These are phyloP conservation scores for Trichoderma arundinaceum DNA, from an alignment of 2,329 filamentous ascomycete species.

Conservation along the genomic window DNA sequence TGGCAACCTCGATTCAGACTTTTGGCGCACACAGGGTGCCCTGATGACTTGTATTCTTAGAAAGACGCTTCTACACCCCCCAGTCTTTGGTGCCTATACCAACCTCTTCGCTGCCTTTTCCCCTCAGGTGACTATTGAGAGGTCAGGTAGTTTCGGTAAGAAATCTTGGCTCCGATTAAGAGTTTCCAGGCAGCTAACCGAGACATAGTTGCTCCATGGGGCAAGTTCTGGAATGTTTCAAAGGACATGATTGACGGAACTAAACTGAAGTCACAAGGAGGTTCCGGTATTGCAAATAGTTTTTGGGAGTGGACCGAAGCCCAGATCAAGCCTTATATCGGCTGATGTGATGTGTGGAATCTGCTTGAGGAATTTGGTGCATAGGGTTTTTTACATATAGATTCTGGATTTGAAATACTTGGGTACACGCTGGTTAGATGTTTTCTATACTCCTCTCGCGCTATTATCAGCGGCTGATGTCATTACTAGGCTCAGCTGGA, in stretches of 20 bases:
- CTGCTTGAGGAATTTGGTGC: too few relatives aligned
- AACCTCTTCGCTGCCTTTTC: slow-evolving; percentile 29
- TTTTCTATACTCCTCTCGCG: not conserved
- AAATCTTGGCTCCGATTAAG: not conserved
- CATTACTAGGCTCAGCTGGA: not conserved
- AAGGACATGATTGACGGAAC: slow-evolving; percentile 14
- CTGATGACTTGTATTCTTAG: slow-evolving; percentile 10
- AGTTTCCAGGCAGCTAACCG: not conserved
- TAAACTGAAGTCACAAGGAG: slow-evolving; percentile 10
- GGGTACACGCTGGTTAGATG: not conserved
- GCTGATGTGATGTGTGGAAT: not conserved
- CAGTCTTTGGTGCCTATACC: slow-evolving; percentile 29
- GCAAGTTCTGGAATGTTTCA: slow-evolving; percentile 11
- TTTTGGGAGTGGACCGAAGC: slow-evolving; percentile 29
- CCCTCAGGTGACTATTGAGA: slow-evolving; percentile 21
- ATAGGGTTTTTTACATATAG: not conserved
- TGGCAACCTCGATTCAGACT: slow-evolving; percentile 48
- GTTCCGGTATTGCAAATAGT: slow-evolving; percentile 8
- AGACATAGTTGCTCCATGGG: slow-evolving; percentile 26
- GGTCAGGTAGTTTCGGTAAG: slow-evolving; percentile 23
- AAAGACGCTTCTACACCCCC: slow-evolving; percentile 19
- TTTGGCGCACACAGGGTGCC: slow-evolving; percentile 41
- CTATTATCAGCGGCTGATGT: not conserved
- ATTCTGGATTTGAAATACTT: not conserved
- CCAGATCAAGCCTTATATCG: slow-evolving; percentile 19